phyloP scores from a whole-genome alignment of 1,284 basidiomycete species.

The Boletus mariae region DNA sequence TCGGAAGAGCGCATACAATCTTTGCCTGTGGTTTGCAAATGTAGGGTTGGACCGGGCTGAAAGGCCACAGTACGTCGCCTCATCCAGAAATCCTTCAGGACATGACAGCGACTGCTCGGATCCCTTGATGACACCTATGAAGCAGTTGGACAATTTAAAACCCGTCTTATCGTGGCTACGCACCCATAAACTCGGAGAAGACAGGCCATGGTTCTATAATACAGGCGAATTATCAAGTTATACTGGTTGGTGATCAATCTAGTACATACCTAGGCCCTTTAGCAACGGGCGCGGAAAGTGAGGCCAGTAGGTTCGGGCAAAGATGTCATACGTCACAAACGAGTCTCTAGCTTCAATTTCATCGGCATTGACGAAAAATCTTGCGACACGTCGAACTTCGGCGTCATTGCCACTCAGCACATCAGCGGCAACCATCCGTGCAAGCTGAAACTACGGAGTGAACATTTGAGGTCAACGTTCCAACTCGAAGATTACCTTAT shows the following conservation, averaged over 20 bases:
- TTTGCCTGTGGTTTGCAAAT: slow-evolving; percentile 47
- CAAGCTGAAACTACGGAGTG: slow-evolving; percentile 8
- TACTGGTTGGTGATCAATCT: neutral
- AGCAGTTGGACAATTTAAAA: neutral
- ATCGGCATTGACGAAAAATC: slow-evolving; percentile 16
- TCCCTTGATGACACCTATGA: slow-evolving; percentile 63
- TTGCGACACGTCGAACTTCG: slow-evolving; percentile 4
- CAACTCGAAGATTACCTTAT: slow-evolving; percentile 43
- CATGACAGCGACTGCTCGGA: slow-evolving; percentile 47
- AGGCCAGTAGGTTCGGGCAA: slow-evolving; percentile 58
- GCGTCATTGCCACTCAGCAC: slow-evolving; percentile 13
- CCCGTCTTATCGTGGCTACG: slow-evolving; percentile 1
- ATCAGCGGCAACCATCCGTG: slow-evolving; percentile 22
- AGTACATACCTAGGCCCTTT: slow-evolving; percentile 50
- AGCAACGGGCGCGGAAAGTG: slow-evolving; percentile 55
- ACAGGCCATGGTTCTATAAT: slow-evolving; percentile 55
- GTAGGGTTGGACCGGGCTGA: slow-evolving; percentile 51
- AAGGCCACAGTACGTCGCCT: slow-evolving; percentile 43
- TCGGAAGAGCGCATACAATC: slow-evolving; percentile 55
- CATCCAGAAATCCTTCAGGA: slow-evolving; percentile 40
- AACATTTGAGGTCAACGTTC: neutral
- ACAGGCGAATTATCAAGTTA: neutral
- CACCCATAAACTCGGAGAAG: slow-evolving; percentile 66
- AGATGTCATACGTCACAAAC: slow-evolving; percentile 49
- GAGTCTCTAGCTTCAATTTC: slow-evolving; percentile 19